A percentile compares a stretch with the other conserved stretches of the same genome.
Conservation (phyloP, 495 filamentous ascomycete species). For the Parachaetomium inaequale region DNA sequence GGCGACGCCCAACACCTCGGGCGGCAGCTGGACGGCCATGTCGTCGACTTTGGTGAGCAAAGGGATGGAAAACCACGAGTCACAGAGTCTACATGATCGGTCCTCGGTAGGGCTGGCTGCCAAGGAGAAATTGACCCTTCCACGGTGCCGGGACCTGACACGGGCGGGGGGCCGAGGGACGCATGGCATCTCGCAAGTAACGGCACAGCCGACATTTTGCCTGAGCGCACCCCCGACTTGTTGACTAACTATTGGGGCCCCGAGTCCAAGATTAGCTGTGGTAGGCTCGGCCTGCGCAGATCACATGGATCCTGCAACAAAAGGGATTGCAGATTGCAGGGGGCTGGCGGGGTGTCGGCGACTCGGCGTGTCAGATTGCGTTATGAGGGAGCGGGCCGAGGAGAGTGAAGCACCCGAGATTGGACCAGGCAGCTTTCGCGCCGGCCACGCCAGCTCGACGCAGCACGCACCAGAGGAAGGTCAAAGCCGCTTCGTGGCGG, state of each 20-base stretch:
- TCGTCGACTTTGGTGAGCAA: neutral
- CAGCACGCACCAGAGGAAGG: too few species aligned
- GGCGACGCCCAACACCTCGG: constrained; percentile 37
- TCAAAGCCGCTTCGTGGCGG: too few species aligned
- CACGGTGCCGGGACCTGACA: neutral
- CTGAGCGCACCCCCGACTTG: neutral
- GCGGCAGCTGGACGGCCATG: constrained; percentile 43
- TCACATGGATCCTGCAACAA: too few species aligned
- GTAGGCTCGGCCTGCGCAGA: too few species aligned
- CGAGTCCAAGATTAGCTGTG: neutral
- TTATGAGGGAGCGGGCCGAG: too few species aligned
- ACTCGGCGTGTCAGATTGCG: too few species aligned
- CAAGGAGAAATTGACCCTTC: neutral
- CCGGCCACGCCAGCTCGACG: too few species aligned
- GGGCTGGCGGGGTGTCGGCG: too few species aligned
- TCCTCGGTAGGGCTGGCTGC: neutral
- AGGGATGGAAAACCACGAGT: neutral
- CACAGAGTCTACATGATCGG: neutral
- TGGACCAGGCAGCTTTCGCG: too few species aligned
- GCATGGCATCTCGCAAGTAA: neutral
- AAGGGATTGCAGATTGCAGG: too few species aligned
- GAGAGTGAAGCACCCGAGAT: too few species aligned
- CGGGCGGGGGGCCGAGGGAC: neutral
- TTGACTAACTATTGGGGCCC: neutral
- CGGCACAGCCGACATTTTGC: neutral